Base-by-base conservation (phyloP, 805 yeast genomes). In the Myxozyma lipomycoides region DNA sequence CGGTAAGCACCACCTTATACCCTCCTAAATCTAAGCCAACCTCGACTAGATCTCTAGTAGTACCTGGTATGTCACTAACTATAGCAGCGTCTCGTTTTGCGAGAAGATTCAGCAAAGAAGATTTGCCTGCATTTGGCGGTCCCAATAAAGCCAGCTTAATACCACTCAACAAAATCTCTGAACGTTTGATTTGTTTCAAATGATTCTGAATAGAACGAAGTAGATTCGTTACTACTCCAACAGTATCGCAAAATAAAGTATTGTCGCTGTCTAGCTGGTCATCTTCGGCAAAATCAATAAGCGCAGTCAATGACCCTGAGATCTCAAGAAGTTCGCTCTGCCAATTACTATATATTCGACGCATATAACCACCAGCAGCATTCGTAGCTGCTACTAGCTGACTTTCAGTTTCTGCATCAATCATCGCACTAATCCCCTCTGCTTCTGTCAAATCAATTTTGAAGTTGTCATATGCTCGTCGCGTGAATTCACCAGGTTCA, bases 41-140 rank as follows among this genome's bases (percentile, higher is more conserved):
- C 58, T 89, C 95, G 22, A 93, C 77, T 0, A 86, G 71, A 63
- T 93, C 98, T 61, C 98, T 74, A 0, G 98, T 93, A 0, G 98
- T 93, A 0, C 98, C 98, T 1, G 95, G 95, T 3, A 86, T 78
- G 35, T 81, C 81, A 64, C 96, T 87, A 0, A 93, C 98, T 35
- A 93, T 88, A 0, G 96, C 95, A 17, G 88, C 84, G 21, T 89
- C 95, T 21, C 84, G 78, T 51, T 82, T 76, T 0, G 90, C 87
- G 5, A 93, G 66, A n/a, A 70, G 63, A 62, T 93, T 93, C 45
- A 93, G 67, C 9, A 93, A 68, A 1, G 96, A 86, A 2, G 96
- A 89, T 64, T 93, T 93, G 0, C 98, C 98, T 1, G 96, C 96
- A 67, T 93, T 93, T 1, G 98, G 96, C 4, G 95, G 93, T 0